Percentiles rank a stretch among this genome's conserved stretches.
Conservation (phyloP, 305 asterid species). For the Plantago lanceolata region DNA sequence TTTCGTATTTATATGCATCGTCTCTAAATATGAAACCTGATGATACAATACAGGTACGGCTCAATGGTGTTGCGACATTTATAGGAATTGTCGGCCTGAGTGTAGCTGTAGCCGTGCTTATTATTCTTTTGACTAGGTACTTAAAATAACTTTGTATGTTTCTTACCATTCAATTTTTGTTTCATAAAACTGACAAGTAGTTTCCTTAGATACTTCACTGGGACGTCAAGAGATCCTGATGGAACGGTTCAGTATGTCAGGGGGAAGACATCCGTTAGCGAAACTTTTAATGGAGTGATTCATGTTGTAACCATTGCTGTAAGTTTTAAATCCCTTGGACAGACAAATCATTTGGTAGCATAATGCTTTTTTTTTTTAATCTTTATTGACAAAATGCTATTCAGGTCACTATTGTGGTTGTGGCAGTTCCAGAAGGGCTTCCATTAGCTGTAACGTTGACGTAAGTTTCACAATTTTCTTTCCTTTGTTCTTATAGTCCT, state of each 20-base stretch:
- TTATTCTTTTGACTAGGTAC: constrained; percentile 75
- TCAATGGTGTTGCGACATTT: constrained; percentile 93
- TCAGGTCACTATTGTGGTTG: constrained; percentile 95
- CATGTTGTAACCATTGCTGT: constrained; percentile 88
- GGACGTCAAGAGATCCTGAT: constrained; percentile 60
- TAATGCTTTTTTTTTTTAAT: constrained; percentile 23
- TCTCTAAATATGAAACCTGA: constrained; percentile 20
- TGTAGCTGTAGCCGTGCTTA: constrained; percentile 71
- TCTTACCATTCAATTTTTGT: constrained; percentile 12
- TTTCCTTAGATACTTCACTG: constrained; percentile 69
- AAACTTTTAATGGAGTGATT: constrained; percentile 59
- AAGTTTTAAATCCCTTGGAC: constrained; percentile 39
- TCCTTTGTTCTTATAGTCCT: constrained; percentile 9
- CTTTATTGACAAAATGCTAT: constrained; percentile 32
- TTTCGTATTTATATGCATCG: constrained; percentile 8
- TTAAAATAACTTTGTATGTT: constrained; percentile 2
- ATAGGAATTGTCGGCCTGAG: constrained; percentile 88
- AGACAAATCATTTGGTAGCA: constrained; percentile 9
- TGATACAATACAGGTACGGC: constrained; percentile 67
- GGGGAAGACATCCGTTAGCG: constrained; percentile 54
- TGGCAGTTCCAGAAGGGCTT: constrained; percentile 98
- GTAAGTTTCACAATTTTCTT: constrained; percentile 39
- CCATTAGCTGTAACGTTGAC: constrained; percentile 97
- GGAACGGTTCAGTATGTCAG: constrained; percentile 73
- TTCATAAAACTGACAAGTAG: constrained; percentile 11